Evolutionary conservation across 2,329 filamentous ascomycete species (phyloP), one percentile per base, ranked within the genome.

Genomic region (Venturia pyrina): DNA sequence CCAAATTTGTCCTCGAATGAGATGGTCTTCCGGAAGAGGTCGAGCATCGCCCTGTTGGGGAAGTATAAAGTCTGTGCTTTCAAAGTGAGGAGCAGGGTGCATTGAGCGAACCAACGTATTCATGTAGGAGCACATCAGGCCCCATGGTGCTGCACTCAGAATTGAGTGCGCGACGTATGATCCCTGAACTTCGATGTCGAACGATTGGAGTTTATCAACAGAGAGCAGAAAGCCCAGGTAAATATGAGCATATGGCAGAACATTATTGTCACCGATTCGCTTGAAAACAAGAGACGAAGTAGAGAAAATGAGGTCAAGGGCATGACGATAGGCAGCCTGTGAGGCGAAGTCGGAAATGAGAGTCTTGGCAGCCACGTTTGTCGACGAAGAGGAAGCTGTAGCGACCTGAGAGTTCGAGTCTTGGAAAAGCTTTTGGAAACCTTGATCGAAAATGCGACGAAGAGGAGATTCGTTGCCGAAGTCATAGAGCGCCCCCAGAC

Each of bases 1-100:
- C 78, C 1, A 66, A 21, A 86, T 73, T 1, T 89, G 76, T 0
- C 89, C 89, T 0, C 87, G 80, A 65, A 90, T 81, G 0, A 83
- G 80, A 69, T 85, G 90, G 67, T 92, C 89, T 62, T 91, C 89
- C 0, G 87, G 87, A 0, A 91, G 73, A 0, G 88, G 87, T 0
- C 81, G 78, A 1, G 79, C 79, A 0, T 79, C 72, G 1, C 75
- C 75, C 40, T 78, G 77, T 1, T 78, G 78, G 2, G 77, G 76
- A 0, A 75, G 71, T 0, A 84, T 83, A 66, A 89, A 86, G 71
- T 76, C 41, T 77, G 74, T 68, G 75, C 76, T 68, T 77, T 78
- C 68, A 69, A 73, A 46, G 67, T 68, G 68, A 72, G 74, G 82
- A 71, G 68, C 67, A 43, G 73, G 67, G 5, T 70, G 70, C 74